Percentiles rank a stretch among this genome's conserved stretches.
Evolutionary conservation across 2,329 filamentous ascomycete genomes (phyloP).

Genomic region (Scolecobasidium constrictum): DNA sequence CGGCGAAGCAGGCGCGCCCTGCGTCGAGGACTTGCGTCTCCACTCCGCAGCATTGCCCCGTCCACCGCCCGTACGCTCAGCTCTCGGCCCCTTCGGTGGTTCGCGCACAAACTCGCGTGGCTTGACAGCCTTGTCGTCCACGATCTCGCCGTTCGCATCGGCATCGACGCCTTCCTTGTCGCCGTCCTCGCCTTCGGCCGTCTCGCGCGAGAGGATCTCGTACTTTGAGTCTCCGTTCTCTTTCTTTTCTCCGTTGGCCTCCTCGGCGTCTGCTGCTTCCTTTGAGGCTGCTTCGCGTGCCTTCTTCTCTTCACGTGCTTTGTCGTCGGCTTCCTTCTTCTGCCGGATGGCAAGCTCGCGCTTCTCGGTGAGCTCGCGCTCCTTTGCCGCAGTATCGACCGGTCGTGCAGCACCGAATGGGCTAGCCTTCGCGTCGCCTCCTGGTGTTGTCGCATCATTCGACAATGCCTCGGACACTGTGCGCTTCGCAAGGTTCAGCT

Average conservation of each 20-base stretch:
- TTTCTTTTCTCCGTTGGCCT: slow-evolving; percentile 19
- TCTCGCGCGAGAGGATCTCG: slow-evolving; percentile 43
- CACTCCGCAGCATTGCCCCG: slow-evolving; percentile 4
- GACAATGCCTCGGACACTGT: slow-evolving; percentile 69
- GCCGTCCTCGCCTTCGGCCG: slow-evolving; percentile 21
- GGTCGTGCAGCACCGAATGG: slow-evolving; percentile 89
- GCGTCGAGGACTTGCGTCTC: slow-evolving; percentile 23
- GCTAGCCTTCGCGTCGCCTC: slow-evolving; percentile 67
- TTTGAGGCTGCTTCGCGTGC: slow-evolving; percentile 46
- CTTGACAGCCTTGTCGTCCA: slow-evolving; percentile 40
- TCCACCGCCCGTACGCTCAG: slow-evolving; percentile 2
- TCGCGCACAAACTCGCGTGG: slow-evolving; percentile 43
- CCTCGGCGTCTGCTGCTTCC: slow-evolving; percentile 52
- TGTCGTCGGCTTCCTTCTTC: slow-evolving; percentile 81
- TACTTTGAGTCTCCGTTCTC: slow-evolving; percentile 24
- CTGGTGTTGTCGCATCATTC: slow-evolving; percentile 27
- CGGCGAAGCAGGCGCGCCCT: slow-evolving; percentile 20
- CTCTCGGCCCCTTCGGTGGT: slow-evolving; percentile 18
- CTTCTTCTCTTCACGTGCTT: slow-evolving; percentile 60
- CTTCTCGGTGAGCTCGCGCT: slow-evolving; percentile 87
- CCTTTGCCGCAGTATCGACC: slow-evolving; percentile 83
- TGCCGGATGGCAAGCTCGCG: slow-evolving; percentile 60
- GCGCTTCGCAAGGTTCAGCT: slow-evolving; percentile 79
- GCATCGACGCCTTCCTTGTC: slow-evolving; percentile 29
- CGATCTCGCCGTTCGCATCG: slow-evolving; percentile 23